phyloP scores from a whole-genome alignment of 129 eudicot genomes.

The Daucus carota region DNA sequence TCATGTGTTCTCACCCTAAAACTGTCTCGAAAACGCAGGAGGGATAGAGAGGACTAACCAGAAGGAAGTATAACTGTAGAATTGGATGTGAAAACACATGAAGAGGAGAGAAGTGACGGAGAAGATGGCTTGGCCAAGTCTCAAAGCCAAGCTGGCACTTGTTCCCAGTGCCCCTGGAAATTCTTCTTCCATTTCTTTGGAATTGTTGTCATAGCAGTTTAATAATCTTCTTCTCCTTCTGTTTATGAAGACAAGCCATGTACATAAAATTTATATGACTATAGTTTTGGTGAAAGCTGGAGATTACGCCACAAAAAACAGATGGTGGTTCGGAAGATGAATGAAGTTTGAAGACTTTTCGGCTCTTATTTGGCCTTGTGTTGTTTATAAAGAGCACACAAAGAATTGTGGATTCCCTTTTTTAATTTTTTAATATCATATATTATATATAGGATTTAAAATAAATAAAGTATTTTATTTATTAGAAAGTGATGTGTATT shows the following conservation, averaged over 20 bases:
- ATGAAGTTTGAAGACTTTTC: conserved; percentile 2
- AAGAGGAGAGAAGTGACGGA: conserved; percentile 82
- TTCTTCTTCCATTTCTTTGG: conserved; percentile 35
- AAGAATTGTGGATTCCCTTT: not conserved
- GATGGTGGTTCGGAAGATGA: not conserved
- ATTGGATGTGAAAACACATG: conserved; percentile 69
- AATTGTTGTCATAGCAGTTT: conserved; percentile 12
- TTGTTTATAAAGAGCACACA: not conserved
- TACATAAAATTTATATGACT: conserved; percentile 10
- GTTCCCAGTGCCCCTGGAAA: conserved; percentile 84
- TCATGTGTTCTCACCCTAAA: not conserved
- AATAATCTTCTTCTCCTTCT: not conserved
- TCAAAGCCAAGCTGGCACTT: conserved; percentile 84
- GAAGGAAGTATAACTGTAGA: conserved; percentile 84
- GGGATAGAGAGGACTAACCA: conserved; percentile 33
- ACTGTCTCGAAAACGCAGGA: not conserved
- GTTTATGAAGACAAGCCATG: conserved; percentile 17
- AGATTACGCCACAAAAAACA: not conserved
- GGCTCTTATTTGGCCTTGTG: not conserved
- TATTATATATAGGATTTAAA: too few species aligned
- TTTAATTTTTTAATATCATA: too few species aligned
- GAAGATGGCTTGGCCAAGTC: conserved; percentile 76
- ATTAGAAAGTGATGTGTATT: too few species aligned
- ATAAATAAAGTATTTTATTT: too few species aligned
- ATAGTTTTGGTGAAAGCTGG: conserved; percentile 6